Evolutionary conservation across 768 basidiomycete species (phyloP), one percentile per base, ranked within the genome.

Genomic region (Nevesoporus exiguus): DNA sequence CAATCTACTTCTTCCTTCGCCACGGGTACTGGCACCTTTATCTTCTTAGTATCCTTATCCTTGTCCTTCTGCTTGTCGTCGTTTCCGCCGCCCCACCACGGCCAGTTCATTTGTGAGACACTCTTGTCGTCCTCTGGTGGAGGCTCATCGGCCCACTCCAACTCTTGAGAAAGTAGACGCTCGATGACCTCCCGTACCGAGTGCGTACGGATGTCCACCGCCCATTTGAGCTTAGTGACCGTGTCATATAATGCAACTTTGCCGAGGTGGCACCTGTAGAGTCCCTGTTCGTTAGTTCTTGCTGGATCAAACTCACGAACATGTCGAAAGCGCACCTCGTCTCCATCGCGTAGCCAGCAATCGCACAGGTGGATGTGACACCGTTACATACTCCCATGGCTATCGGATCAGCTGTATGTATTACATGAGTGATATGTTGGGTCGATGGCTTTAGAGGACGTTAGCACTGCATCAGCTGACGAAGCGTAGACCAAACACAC

Each of bases 391-490:
- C 78, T 1, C 90, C 90, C 82, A 90, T 89, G 3, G 95, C 82
- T 33, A 98, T 90, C 0, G 95, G 95, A 76, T 98, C 96, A 21
- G 88, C 95, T 1, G 89, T 98, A 66, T 98, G 88, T 64, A 90
- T 96, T 8, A 98, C 77, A 63, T 98, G 93, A 0, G 88, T 93
- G 39, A 96, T 76, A 58, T 90, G 88, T 3, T 84, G 81, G 0
- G 77, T 77, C 2, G 85, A 84, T 0, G 86, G 88, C 86, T 89
- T 61, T 17, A 29, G 4, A 44, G 15, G 42, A 42, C 24, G 29
- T 62, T 2, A 54, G 53, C 24, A 49, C 21, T 49, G 27, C 37
- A 19, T 30, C 27, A 17, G 7, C 10, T 3, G 43, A 15, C 37
- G 29, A 43, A 51, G 40, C 1, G 15, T 17, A 11, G n/a, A 27